phyloP scores from a whole-genome alignment of 768 basidiomycete species.

The Asterophora parasitica region DNA sequence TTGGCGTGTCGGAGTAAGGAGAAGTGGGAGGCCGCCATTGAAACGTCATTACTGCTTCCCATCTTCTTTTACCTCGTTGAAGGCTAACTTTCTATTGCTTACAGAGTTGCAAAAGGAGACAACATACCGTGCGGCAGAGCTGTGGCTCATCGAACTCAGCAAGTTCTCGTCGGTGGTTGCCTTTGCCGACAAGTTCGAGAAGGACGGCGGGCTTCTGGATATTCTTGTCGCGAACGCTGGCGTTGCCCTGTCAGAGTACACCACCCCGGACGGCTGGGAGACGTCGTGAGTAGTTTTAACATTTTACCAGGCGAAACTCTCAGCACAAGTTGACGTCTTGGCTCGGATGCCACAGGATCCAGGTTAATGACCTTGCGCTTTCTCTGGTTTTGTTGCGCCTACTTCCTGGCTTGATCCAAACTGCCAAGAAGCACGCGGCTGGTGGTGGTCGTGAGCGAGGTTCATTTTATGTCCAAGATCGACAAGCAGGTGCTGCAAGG shows the following conservation, averaged over 20 bases:
- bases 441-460: conserved; percentile 39
- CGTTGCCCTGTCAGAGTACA: conserved; percentile 9
- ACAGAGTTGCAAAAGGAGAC: conserved; percentile 29
- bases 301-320: too few relatives aligned
- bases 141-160: conserved; percentile 36
- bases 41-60: conserved; percentile 26
- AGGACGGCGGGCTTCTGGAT: conserved; percentile 32
- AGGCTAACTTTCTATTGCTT: not conserved
- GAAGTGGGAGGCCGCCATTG: conserved; percentile 31
- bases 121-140: conserved; percentile 28
- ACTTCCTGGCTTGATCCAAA: conserved; percentile 37
- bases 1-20: conserved; percentile 32
- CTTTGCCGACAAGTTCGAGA: conserved; percentile 31
- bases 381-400: conserved; percentile 36
- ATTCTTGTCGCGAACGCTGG: conserved; percentile 44
- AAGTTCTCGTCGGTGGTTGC: conserved; percentile 34
- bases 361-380: conserved; percentile 42
- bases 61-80: not conserved
- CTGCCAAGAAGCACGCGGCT: conserved; percentile 32
- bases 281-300: conserved; percentile 33
- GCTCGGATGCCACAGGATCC: conserved; percentile 29
- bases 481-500: conserved; percentile 23
- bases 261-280: conserved; percentile 44
- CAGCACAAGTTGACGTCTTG: too few relatives aligned
- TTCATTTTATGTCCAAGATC: conserved; percentile 29